Conservation (phyloP, 352 stramenopile genomes). For the Phytophthora sp. region DNA sequence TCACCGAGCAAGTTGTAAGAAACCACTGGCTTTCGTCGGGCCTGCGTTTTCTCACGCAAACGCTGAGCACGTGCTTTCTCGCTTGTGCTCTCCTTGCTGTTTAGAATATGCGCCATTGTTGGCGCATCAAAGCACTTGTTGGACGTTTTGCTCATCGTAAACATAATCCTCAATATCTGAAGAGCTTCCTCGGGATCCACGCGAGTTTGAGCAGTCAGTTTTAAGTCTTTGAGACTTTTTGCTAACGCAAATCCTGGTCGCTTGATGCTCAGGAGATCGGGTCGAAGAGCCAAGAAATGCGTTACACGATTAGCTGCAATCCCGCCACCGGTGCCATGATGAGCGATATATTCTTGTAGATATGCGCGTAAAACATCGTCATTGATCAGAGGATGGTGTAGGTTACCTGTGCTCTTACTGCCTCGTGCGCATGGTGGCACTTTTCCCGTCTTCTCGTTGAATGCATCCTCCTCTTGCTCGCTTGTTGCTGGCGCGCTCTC, state of each 20-base stretch:
- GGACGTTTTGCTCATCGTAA: conserved; percentile 15
- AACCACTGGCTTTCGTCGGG: conserved; percentile 48
- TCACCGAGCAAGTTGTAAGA: conserved; percentile 75
- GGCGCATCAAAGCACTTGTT: conserved; percentile 18
- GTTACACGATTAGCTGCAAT: conserved; percentile 47
- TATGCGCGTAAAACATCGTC: conserved; percentile 42
- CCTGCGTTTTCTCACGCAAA: conserved; percentile 31
- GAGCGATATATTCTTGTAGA: conserved; percentile 49
- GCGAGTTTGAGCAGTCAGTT: conserved; percentile 32
- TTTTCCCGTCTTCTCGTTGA: conserved; percentile 5
- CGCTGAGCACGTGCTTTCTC: conserved; percentile 29
- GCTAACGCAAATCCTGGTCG: conserved; percentile 38
- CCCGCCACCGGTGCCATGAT: conserved; percentile 40
- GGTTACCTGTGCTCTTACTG: conserved; percentile 15
- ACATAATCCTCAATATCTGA: conserved; percentile 30
- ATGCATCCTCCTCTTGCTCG: conserved; percentile 11
- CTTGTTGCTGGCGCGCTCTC: conserved; percentile 14
- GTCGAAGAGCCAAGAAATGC: conserved; percentile 47
- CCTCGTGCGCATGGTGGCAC: conserved; percentile 3
- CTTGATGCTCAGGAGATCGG: conserved; percentile 41
- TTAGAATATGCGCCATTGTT: conserved; percentile 16
- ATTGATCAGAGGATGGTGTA: conserved; percentile 16
- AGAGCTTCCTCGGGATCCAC: conserved; percentile 35
- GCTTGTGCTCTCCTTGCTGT: conserved; percentile 7
- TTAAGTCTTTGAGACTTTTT: conserved; percentile 42